Evolutionary conservation across 768 basidiomycete species (phyloP).

Genomic region (Mycena venus): DNA sequence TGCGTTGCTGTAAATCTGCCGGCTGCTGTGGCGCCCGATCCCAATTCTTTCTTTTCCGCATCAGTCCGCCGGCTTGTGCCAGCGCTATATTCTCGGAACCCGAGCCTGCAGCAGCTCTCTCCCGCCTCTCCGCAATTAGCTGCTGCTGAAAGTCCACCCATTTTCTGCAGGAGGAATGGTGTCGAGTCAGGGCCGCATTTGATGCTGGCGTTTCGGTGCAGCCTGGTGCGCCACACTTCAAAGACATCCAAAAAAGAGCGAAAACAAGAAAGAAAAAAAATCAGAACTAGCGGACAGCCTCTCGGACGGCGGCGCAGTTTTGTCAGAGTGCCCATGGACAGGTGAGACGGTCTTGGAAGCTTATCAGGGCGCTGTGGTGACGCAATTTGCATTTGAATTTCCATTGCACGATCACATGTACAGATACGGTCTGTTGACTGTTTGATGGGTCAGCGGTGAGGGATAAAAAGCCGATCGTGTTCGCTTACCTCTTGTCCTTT

Average conservation of each 20-base stretch:
- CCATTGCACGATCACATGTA: slow-evolving; percentile 1
- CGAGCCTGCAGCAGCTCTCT: not conserved
- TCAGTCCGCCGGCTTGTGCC: not conserved
- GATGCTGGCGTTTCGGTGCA: not conserved
- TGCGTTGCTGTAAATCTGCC: not conserved
- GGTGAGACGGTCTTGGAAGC: too few relatives aligned
- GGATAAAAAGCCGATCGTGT: not conserved
- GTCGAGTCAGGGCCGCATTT: not conserved
- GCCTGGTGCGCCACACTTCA: not conserved
- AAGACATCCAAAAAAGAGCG: not conserved
- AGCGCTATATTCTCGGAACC: not conserved
- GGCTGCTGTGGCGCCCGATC: not conserved
- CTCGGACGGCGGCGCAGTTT: not conserved
- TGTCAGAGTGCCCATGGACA: not conserved
- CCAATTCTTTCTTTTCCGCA: not conserved
- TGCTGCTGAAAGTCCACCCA: not conserved
- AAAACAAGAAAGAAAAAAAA: not conserved
- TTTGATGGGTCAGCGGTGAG: slow-evolving; percentile 19
- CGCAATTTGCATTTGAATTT: not conserved
- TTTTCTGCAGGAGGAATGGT: not conserved
- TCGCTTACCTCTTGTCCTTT: too few relatives aligned
- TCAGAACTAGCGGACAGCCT: not conserved
- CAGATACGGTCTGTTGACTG: slow-evolving; percentile 10
- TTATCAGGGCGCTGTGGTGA: not conserved
- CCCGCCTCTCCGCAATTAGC: not conserved